Evolutionary conservation across 2,329 filamentous ascomycete species (phyloP), one percentile per base, ranked within the genome.

Genomic region (Ceratocystiopsis brevicomis): DNA sequence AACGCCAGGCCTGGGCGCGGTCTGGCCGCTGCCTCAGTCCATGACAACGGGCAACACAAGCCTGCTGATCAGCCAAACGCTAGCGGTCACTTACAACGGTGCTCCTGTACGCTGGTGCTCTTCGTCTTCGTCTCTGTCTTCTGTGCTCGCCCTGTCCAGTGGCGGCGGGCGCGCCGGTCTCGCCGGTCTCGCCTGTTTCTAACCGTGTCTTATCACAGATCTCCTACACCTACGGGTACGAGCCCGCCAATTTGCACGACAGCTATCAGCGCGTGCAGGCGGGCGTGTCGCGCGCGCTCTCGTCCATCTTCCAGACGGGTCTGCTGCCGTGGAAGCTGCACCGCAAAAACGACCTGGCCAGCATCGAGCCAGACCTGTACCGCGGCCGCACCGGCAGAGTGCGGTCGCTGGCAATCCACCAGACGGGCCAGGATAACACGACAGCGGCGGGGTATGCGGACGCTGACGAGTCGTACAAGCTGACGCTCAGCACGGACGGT

Each of bases 261-360:
- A 71, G 68, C 59, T 61, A 63, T 51, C 61, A 69, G 16, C 65
- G 78, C 21, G 69, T 78, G 41, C 61, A 66, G 50, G 67, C 62
- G 21, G 75, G 64, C 30, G 61, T 78, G 17, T 65, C 67, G n/a
- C 69, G 79, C 39, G 67, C 78, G 11, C 62, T 77, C 49, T 58
- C 67, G 19, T 71, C 68, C 45, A 73, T 88, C 44, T 81, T 86
- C 58, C 60, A 70, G 21, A 63, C 78, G 46, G 75, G 72, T 51
- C 76, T 87, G 48, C 70, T 84, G 15, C 83, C 84, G 0, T 90
- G 82, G 82, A 85, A 78, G 61, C 71, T 90, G 44, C 69, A 80
- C 49, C 67, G 71, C 19, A 71, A 78, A 33, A 67, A 76, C 51
- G 47, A 57, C 41, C 57, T 68, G 32, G 67, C 70, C 44, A 54